Base-by-base conservation (phyloP, 2,329 filamentous ascomycete genomes). In the Colletotrichum theobromicola region DNA sequence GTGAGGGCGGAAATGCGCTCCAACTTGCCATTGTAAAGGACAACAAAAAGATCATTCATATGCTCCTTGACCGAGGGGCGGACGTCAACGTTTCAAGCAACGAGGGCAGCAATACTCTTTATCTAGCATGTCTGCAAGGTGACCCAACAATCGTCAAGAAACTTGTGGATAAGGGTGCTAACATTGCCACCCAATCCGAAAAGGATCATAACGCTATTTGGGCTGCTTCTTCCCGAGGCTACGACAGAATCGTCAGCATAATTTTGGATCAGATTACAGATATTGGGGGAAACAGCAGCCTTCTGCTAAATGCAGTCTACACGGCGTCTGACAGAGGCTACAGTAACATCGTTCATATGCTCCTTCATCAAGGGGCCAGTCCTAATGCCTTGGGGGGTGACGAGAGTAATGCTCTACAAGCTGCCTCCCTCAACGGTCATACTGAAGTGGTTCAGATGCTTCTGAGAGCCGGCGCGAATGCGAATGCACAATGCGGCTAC, bases 401-500 rank as follows among this genome's bases (percentile, higher is more conserved):
- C 7, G 37, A 42, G 37, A 42, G 53, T 37, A 68, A 68, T 37
- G 64, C 64, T 67, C 64, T 67, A 26, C 50, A 67, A 28, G 64
- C 64, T 35, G 64, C 64, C 64, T 67, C 18, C 24, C 57, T 18
- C 13, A 32, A 26, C 35, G 64, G 53, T 53, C 26, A 67, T 26
- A 58, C 64, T 35, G 65, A 72, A 37, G 30, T 60, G 37, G 50
- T 58, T n/a, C 18, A 26, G 7, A 30, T 67, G 30, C 70, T 77
- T 15, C n/a, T 77, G 35, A 46, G n/a, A 35, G 62, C 73, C 18
- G 64, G 71, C 50, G 70, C 60, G 16, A 65, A 78, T 57, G 57
- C 75, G 8, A 75, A 78, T 42, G 71, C 68, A 15, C 53, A 60
- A 18, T 61, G 76, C 5, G 76, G 77, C 18, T 4, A 46, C 7